Evolutionary conservation across 305 asterid genomes (phyloP).

Genomic region (Plantago coronopus): DNA sequence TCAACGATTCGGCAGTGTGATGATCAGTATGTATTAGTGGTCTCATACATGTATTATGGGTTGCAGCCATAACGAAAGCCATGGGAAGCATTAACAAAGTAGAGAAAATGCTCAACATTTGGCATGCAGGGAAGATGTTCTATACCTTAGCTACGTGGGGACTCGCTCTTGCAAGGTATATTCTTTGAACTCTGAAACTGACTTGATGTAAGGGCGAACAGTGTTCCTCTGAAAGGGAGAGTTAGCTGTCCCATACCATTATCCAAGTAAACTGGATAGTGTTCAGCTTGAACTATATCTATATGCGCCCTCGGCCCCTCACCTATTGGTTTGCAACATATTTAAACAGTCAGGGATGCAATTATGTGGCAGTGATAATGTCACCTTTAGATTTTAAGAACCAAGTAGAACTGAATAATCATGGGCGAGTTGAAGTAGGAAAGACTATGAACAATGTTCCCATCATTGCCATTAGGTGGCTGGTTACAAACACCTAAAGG

Average conservation of each 20-base stretch:
- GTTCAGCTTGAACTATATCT: background rate
- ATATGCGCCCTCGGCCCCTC: background rate
- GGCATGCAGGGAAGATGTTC: slow-evolving; percentile 79
- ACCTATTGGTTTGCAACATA: background rate
- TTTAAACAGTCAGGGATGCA: background rate
- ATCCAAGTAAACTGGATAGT: background rate
- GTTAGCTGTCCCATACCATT: background rate
- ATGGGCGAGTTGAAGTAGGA: background rate
- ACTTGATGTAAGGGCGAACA: slow-evolving; percentile 7
- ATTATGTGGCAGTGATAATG: background rate
- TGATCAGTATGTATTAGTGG: slow-evolving; percentile 7
- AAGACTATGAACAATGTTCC: background rate
- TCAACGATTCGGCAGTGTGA: background rate
- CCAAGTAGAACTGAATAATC: background rate
- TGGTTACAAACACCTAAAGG: background rate
- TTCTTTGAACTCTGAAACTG: slow-evolving; percentile 9
- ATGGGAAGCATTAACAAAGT: slow-evolving; percentile 65
- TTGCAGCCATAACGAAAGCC: slow-evolving; percentile 70
- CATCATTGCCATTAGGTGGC: background rate
- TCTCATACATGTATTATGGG: slow-evolving; percentile 15
- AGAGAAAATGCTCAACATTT: slow-evolving; percentile 67
- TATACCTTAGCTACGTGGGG: slow-evolving; percentile 88
- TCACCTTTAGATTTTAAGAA: background rate
- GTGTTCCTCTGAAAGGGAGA: background rate
- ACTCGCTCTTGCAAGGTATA: slow-evolving; percentile 78